A percentile compares a stretch with the other conserved stretches of the same genome.
Conservation (phyloP, 768 basidiomycete genomes). For the Collybia sp. region DNA sequence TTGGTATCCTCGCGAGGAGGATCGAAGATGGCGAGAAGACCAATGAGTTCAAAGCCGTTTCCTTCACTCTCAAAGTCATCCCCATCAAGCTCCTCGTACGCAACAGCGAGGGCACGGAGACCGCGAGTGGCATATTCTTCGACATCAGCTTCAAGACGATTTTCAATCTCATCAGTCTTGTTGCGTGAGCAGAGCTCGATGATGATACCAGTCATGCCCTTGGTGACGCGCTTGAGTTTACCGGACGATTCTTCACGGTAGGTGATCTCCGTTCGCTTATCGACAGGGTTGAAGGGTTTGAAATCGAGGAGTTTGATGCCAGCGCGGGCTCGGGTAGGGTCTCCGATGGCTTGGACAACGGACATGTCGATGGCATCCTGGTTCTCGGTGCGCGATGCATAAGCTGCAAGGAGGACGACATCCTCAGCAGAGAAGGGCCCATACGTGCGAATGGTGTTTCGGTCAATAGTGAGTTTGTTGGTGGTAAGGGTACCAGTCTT, state of each 20-base stretch:
- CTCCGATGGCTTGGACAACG: constrained; percentile 76
- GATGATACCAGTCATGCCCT: constrained; percentile 99
- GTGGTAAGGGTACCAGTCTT: constrained; percentile 98
- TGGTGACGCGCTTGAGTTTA: constrained; percentile 96
- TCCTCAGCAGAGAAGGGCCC: constrained; percentile 85
- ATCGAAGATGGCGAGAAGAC: constrained; percentile 96
- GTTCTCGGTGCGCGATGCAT: constrained; percentile 98
- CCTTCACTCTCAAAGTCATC: constrained; percentile 83
- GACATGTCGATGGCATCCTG: constrained; percentile 95
- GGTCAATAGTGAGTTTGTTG: constrained; percentile 99
- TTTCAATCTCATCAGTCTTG: constrained; percentile 92
- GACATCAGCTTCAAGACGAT: constrained; percentile 88
- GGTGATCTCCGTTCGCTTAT: constrained; percentile 99
- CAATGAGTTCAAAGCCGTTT: constrained; percentile 96
- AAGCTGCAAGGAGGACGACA: constrained; percentile 90
- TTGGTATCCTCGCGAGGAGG: constrained; percentile 98
- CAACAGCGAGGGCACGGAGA: constrained; percentile 96
- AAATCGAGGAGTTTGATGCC: constrained; percentile 98
- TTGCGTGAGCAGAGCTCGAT: constrained; percentile 96
- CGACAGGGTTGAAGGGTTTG: constrained; percentile 99
- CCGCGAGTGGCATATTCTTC: constrained; percentile 95
- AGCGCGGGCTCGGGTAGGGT: constrained; percentile 69
- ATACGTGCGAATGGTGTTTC: constrained; percentile 86
- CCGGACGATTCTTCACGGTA: constrained; percentile 94
- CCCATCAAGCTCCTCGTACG: constrained; percentile 88